A percentile compares a stretch with the other conserved stretches of the same genome.
Evolutionary conservation across 192 early-diverging fungal species (phyloP).

Genomic region (Dispira simplex): DNA sequence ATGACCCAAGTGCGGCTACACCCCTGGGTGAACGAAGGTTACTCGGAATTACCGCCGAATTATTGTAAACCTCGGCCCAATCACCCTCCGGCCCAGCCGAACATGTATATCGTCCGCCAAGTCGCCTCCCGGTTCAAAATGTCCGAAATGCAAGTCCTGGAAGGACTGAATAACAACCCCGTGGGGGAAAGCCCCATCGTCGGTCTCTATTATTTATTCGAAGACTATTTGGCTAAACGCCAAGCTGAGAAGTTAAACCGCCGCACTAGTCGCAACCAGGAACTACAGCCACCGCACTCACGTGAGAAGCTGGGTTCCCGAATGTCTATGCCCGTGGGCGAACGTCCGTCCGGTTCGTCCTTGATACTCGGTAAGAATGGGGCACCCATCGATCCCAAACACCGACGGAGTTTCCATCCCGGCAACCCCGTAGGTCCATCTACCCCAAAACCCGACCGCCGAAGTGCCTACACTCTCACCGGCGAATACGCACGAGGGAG

Average conservation of each 20-base stretch:
- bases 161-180: background rate
- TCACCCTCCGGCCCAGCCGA: background rate
- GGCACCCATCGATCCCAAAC: slow-evolving; percentile 12
- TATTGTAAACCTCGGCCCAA: slow-evolving; percentile 42
- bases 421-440: background rate
- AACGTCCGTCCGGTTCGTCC: background rate
- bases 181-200: background rate
- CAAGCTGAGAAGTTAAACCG: background rate
- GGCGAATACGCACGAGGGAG: slow-evolving; percentile 2
- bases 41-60: slow-evolving; percentile 37
- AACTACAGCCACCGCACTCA: background rate
- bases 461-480: slow-evolving; percentile 3
- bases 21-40: slow-evolving; percentile 68
- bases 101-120: background rate
- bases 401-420: slow-evolving; percentile 12
- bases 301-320: background rate
- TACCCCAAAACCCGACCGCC: slow-evolving; percentile 8
- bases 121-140: background rate
- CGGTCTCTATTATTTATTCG: slow-evolving; percentile 6
- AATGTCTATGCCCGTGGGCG: slow-evolving; percentile 2
- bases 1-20: slow-evolving; percentile 54
- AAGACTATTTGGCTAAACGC: slow-evolving; percentile 8
- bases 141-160: slow-evolving; percentile 2
- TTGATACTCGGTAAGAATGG: background rate
- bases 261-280: background rate